phyloP scores from a whole-genome alignment of 352 stramenopile species.

The Globisporangium mamillatum region DNA sequence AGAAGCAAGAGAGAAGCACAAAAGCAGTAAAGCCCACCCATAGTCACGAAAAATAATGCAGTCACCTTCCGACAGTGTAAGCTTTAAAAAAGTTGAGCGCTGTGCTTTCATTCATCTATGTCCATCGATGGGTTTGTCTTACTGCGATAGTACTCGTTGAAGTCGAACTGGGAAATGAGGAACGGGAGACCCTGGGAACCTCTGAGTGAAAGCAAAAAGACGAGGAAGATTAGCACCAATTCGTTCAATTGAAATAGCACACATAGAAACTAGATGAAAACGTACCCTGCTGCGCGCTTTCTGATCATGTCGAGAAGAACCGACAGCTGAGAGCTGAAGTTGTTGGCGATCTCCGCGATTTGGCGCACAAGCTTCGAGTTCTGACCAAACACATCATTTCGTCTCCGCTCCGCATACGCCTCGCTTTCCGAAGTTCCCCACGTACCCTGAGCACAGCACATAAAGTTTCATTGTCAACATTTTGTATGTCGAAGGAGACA shows the following conservation, averaged over 20 bases:
- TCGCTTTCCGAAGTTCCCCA: constrained; percentile 61
- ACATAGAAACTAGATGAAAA: neutral
- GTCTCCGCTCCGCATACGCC: constrained; percentile 33
- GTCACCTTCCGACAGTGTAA: neutral
- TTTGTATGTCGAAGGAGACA: neutral
- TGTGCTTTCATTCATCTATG: constrained; percentile 40
- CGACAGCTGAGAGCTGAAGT: constrained; percentile 66
- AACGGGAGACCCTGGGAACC: constrained; percentile 83
- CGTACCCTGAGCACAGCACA: constrained; percentile 33
- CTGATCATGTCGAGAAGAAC: constrained; percentile 73
- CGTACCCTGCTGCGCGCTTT: constrained; percentile 48
- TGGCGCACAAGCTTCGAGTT: constrained; percentile 53
- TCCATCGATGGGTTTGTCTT: constrained; percentile 45
- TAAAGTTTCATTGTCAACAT: neutral
- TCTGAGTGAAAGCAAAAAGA: constrained; percentile 20
- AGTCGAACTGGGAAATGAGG: constrained; percentile 88
- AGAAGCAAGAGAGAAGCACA: neutral
- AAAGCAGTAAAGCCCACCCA: neutral
- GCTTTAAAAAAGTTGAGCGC: neutral
- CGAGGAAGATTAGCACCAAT: neutral
- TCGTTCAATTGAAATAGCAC: neutral
- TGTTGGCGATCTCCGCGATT: constrained; percentile 59
- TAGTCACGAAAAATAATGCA: neutral
- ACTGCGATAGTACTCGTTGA: constrained; percentile 88
- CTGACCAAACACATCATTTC: constrained; percentile 38